Evolutionary conservation across 1,284 basidiomycete species (phyloP).

Genomic region (Boletus holoroseus): DNA sequence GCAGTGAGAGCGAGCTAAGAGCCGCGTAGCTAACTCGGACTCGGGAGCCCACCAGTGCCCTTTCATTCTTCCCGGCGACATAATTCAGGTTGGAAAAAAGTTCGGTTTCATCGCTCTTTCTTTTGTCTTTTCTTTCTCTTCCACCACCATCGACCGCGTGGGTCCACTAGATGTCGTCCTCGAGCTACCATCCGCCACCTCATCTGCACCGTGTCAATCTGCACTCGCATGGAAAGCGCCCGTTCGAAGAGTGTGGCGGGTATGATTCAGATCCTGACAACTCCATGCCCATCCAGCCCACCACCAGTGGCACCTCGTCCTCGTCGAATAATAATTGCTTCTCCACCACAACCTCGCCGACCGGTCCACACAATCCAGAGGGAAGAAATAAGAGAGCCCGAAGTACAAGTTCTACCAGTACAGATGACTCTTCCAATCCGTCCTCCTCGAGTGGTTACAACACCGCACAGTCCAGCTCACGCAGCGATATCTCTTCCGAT

Average conservation of each 20-base stretch:
- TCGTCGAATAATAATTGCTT: constrained; percentile 23
- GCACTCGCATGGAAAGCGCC: constrained; percentile 31
- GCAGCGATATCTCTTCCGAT: constrained; percentile 27
- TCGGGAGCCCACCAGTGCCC: not conserved
- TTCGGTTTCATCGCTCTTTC: not conserved
- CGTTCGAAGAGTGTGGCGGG: constrained; percentile 32
- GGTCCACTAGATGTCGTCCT: constrained; percentile 25
- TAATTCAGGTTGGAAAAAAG: constrained; percentile 8
- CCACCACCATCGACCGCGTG: constrained; percentile 19
- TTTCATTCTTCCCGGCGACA: not conserved
- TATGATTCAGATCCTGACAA: constrained; percentile 31
- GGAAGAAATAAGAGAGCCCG: constrained; percentile 30
- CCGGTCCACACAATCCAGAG: constrained; percentile 12
- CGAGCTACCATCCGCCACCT: constrained; percentile 21
- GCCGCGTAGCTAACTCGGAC: constrained; percentile 9
- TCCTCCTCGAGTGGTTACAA: constrained; percentile 32
- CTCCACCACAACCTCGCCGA: constrained; percentile 9
- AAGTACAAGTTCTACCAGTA: constrained; percentile 32
- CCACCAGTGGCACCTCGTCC: constrained; percentile 30
- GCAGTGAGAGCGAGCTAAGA: constrained; percentile 9
- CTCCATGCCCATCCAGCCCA: constrained; percentile 28
- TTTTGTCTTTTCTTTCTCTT: not conserved
- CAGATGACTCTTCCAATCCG: constrained; percentile 23
- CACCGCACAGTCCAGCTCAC: constrained; percentile 33
- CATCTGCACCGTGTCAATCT: constrained; percentile 27